Base-by-base conservation (phyloP, 345 rosid genomes). In the Punica granatum region DNA sequence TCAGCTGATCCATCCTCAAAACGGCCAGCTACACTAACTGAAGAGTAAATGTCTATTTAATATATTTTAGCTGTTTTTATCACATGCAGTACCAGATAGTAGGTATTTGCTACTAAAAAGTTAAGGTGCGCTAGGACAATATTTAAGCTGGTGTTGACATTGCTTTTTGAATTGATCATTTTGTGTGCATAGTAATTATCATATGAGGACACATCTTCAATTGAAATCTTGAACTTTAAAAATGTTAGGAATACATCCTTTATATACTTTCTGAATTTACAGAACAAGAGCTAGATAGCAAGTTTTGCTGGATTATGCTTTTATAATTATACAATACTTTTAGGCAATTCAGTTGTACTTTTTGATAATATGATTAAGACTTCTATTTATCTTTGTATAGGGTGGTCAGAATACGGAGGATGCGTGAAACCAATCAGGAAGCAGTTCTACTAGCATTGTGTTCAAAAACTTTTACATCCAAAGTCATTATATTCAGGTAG, bases 1-100 rank as follows among this genome's bases (percentile, higher is more conserved):
- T 86, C 99, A 67, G 99, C 99, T 70, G 99, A 94, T 68, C 98
- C 97, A 54, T 85, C 96, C 62, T 75, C 99, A 51, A 94, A 85
- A 78, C 87, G 99, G 58, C 98, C 98, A 11, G 79, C 91, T 26
- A 82, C 88, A 62, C 78, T 94, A 80, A 89, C 87, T 14, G 99
- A 94, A 69, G 99, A 94, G 99, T 94, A 85, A 71, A 64, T 69
- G 32, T 25, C 33, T 39, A 19, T 39, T 25, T 21, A 36, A 63
- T 39, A 7, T 56, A 26, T 56, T 26, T 56, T 56, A 11, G 6
- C 58, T 51, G 1, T 51, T 51, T 23, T 11, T 51, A 23, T 51
- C 12, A 23, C 0, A n/a, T 51, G 26, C 58, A n/a, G 6, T 7
- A 0, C 58, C 7, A n/a, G n/a, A n/a, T 23, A 21, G 9, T 21